Percentiles rank a stretch among this genome's conserved stretches.
phyloP scores from a whole-genome alignment of 2,329 filamentous ascomycete species.

The Colletotrichum aenigma region DNA sequence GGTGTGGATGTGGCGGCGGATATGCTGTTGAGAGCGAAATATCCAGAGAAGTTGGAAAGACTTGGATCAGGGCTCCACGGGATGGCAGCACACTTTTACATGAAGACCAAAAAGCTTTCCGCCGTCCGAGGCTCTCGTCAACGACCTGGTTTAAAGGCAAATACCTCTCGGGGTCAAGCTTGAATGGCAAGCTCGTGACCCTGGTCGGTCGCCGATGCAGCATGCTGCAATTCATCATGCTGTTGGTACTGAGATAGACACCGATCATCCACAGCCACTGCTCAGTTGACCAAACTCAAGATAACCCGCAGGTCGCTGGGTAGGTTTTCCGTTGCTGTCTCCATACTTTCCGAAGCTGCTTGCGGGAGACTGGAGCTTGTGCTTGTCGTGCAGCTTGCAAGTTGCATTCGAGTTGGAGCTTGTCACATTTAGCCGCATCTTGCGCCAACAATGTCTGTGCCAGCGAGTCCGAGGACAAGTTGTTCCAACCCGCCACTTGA shows the following conservation, averaged over 20 bases:
- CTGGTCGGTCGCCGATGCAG: not conserved
- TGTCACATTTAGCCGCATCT: not conserved
- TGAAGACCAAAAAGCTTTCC: not conserved
- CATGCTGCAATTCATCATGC: not conserved
- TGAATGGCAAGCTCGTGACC: not conserved
- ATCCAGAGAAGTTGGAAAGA: not conserved
- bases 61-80: slow-evolving; percentile 6
- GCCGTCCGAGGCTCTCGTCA: not conserved
- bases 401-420: not conserved
- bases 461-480: not conserved
- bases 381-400: not conserved
- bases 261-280: not conserved
- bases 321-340: not conserved
- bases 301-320: not conserved
- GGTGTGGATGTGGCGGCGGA: not conserved
- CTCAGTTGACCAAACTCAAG: not conserved
- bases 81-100: not conserved
- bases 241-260: not conserved
- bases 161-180: not conserved
- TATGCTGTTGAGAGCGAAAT: not conserved
- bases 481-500: not conserved
- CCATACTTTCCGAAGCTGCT: not conserved
- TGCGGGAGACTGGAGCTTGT: not conserved
- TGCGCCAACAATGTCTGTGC: not conserved
- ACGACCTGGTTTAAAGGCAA: not conserved